Evolutionary conservation across 106 monocot genomes (phyloP).

Genomic region (Dioscorea zingiberensis): DNA sequence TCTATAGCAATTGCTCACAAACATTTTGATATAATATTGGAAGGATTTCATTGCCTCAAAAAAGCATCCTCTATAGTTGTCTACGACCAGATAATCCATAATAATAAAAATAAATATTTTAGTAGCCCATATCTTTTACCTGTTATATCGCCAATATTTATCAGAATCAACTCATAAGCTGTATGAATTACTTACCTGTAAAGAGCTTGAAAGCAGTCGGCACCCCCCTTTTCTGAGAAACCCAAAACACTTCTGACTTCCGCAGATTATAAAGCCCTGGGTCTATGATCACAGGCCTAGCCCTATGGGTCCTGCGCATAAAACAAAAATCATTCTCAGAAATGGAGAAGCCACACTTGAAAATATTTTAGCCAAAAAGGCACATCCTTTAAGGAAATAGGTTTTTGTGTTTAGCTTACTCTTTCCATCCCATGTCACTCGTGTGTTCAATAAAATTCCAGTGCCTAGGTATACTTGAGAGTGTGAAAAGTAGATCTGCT

Average conservation of each 20-base stretch:
- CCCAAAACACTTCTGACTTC: constrained; percentile 61
- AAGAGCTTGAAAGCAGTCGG: constrained; percentile 79
- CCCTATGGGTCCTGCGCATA: constrained; percentile 45
- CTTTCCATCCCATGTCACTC: constrained; percentile 62
- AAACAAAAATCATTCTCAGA: not conserved
- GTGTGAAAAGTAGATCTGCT: constrained; percentile 49
- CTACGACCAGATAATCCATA: too few relatives aligned
- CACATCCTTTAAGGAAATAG: not conserved
- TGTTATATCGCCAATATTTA: too few relatives aligned
- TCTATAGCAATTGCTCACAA: too few relatives aligned
- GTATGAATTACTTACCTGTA: constrained; percentile 33
- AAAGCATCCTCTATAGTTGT: too few relatives aligned
- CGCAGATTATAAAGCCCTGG: constrained; percentile 58
- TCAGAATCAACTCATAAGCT: too few relatives aligned
- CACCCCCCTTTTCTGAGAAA: constrained; percentile 52
- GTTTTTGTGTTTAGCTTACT: constrained; percentile 20
- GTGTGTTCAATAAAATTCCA: constrained; percentile 73
- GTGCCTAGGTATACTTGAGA: constrained; percentile 47
- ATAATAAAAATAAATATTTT: too few relatives aligned
- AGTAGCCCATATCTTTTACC: too few relatives aligned
- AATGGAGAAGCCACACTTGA: too few relatives aligned
- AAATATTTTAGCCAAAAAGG: not conserved
- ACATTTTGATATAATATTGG: too few relatives aligned
- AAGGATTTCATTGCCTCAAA: too few relatives aligned
- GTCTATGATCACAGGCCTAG: constrained; percentile 61